A percentile compares a stretch with the other conserved stretches of the same genome.
These are phyloP conservation scores for Zalerion maritima DNA, from an alignment of 495 filamentous ascomycete species.

Conservation along the genomic window DNA sequence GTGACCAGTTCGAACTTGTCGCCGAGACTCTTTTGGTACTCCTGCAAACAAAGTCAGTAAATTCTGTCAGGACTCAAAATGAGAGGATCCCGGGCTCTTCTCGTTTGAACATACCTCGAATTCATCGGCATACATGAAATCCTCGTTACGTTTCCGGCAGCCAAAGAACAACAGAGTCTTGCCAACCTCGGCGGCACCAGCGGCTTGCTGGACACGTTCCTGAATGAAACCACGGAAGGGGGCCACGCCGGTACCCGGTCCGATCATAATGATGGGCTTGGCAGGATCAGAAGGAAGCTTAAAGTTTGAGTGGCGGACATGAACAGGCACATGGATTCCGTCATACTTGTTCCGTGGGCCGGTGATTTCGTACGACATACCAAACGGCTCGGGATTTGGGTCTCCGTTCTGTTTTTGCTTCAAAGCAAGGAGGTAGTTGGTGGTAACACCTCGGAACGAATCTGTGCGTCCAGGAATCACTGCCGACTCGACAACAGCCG, in stretches of 20 bases:
- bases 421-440: constrained; percentile 90
- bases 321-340: constrained; percentile 88
- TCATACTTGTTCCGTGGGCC: constrained; percentile 96
- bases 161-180: constrained; percentile 90
- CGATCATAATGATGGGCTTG: constrained; percentile 90
- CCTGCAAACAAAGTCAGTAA: constrained; percentile 31
- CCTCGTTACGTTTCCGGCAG: constrained; percentile 69
- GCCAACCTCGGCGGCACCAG: constrained; percentile 71
- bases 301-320: constrained; percentile 97
- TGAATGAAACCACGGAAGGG: constrained; percentile 94
- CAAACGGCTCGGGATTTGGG: constrained; percentile 68
- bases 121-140: constrained; percentile 85
- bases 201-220: constrained; percentile 70
- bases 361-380: constrained; percentile 73
- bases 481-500: constrained; percentile 81
- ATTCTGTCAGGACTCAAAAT: constrained; percentile 4
- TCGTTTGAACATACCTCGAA: constrained; percentile 61
- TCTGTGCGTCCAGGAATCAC: constrained; percentile 63
- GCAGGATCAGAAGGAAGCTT: constrained; percentile 92
- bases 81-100: constrained; percentile 1
- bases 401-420: constrained; percentile 97
- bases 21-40: constrained; percentile 67
- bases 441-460: constrained; percentile 84
- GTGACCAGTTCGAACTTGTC: constrained; percentile 77
- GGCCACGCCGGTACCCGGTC: constrained; percentile 91